A percentile compares a stretch with the other conserved stretches of the same genome.
Evolutionary conservation across 805 yeast genomes (phyloP).

Genomic region (Hanseniaspora singularis): DNA sequence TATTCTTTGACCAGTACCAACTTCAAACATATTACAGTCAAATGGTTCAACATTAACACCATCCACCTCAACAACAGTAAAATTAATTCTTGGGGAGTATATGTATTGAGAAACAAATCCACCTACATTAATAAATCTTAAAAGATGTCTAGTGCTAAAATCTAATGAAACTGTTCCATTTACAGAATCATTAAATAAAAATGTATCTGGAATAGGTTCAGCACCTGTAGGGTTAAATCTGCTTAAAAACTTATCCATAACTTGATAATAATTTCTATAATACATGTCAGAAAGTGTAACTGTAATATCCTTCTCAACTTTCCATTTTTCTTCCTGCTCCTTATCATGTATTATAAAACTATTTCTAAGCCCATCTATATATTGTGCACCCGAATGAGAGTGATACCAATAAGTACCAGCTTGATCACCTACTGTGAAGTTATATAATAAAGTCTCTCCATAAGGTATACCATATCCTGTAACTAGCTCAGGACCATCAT

Average conservation of each 20-base stretch:
- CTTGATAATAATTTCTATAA: constrained; percentile 39
- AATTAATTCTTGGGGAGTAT: constrained; percentile 56
- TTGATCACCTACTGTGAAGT: constrained; percentile 56
- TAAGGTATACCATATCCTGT: constrained; percentile 72
- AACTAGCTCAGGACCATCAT: constrained; percentile 74
- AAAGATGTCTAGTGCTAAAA: constrained; percentile 48
- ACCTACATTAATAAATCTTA: constrained; percentile 57
- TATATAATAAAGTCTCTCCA: constrained; percentile 53
- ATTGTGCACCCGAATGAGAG: constrained; percentile 65
- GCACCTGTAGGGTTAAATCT: constrained; percentile 76
- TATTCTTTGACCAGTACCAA: constrained; percentile 75
- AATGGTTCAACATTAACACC: constrained; percentile 56
- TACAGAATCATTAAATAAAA: constrained; percentile 53
- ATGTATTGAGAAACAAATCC: constrained; percentile 64
- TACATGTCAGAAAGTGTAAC: constrained; percentile 54
- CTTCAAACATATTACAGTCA: constrained; percentile 42
- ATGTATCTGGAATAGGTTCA: constrained; percentile 64
- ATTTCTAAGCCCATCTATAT: constrained; percentile 67
- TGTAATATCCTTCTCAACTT: constrained; percentile 50
- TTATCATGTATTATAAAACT: constrained; percentile 53
- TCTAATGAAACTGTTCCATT: constrained; percentile 45
- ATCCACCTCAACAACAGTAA: constrained; percentile 62
- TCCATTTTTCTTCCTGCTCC: constrained; percentile 34
- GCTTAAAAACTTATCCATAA: constrained; percentile 40
- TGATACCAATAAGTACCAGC: constrained; percentile 80